Evolutionary conservation across 257 asterid genomes (phyloP).

Genomic region (Solanum chilense): DNA sequence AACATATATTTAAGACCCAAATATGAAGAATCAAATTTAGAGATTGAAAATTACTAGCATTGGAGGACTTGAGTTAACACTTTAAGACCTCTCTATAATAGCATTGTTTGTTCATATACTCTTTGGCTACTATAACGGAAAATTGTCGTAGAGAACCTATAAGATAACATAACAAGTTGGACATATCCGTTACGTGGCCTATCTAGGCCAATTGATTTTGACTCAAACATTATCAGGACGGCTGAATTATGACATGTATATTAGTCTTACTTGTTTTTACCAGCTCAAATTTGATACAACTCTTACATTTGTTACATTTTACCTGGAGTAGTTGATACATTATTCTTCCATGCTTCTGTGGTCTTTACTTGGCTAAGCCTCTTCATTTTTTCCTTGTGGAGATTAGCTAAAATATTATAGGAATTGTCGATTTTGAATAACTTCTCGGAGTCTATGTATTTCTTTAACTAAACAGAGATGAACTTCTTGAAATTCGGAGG

Average conservation of each 20-base stretch:
- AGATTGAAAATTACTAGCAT: not conserved
- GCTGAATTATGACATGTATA: not conserved
- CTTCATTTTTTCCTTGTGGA: conserved; percentile 5
- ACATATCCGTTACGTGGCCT: not conserved
- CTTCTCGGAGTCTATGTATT: conserved; percentile 38
- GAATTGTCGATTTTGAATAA: conserved; percentile 31
- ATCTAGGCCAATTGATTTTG: not conserved
- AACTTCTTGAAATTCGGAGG: conserved; percentile 40
- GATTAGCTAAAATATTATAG: conserved; percentile 23
- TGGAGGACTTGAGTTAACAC: not conserved
- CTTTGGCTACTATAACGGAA: not conserved
- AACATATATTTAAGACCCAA: not conserved
- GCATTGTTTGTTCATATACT: not conserved
- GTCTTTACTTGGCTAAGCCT: conserved; percentile 42
- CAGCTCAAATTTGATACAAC: not conserved
- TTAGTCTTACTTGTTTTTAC: not conserved
- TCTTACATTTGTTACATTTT: not conserved
- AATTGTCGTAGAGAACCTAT: not conserved
- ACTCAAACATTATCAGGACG: not conserved
- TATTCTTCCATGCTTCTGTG: conserved; percentile 40
- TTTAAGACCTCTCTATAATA: not conserved
- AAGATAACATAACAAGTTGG: not conserved
- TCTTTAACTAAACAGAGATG: conserved; percentile 38
- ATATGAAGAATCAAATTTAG: not conserved
- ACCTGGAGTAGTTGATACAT: not conserved